Evolutionary conservation across 768 basidiomycete species (phyloP).

Genomic region (Trametes sanguinea): DNA sequence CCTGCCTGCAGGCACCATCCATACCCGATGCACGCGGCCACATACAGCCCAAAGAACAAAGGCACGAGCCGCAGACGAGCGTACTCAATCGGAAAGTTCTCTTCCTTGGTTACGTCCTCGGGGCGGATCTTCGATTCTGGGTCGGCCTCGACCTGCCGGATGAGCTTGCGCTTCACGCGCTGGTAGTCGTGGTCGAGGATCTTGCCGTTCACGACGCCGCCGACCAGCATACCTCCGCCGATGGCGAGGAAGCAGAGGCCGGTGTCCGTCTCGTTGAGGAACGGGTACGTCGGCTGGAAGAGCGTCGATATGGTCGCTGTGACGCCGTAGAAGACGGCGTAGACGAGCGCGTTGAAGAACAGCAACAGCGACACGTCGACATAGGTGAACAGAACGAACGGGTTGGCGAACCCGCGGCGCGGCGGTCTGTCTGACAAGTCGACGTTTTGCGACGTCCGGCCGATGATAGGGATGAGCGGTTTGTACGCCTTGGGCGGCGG

Average conservation of each 20-base stretch:
- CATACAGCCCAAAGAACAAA: constrained; percentile 41
- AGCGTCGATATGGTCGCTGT: constrained; percentile 62
- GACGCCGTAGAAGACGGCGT: constrained; percentile 61
- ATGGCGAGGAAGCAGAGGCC: constrained; percentile 80
- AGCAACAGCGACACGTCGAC: constrained; percentile 58
- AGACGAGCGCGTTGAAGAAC: constrained; percentile 53
- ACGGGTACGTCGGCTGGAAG: constrained; percentile 59
- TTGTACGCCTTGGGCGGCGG: constrained; percentile 33
- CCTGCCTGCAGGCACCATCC: constrained; percentile 59
- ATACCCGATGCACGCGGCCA: constrained; percentile 49
- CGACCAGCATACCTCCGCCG: constrained; percentile 69
- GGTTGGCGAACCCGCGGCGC: constrained; percentile 49
- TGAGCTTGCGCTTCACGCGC: constrained; percentile 35
- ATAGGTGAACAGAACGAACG: constrained; percentile 54
- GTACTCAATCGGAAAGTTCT: constrained; percentile 60
- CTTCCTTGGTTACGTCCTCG: constrained; percentile 33
- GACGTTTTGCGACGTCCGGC: constrained; percentile 12
- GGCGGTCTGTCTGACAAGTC: constrained; percentile 25
- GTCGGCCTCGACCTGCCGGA: constrained; percentile 21
- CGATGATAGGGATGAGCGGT: constrained; percentile 37
- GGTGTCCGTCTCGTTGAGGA: constrained; percentile 59
- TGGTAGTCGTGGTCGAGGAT: constrained; percentile 69
- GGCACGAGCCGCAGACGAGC: constrained; percentile 55
- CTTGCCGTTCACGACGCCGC: constrained; percentile 59
- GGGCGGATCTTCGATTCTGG: constrained; percentile 25